These are phyloP conservation scores for Eucalyptus sideroxylon DNA, from an alignment of 345 rosid species.

Conservation along the genomic window DNA sequence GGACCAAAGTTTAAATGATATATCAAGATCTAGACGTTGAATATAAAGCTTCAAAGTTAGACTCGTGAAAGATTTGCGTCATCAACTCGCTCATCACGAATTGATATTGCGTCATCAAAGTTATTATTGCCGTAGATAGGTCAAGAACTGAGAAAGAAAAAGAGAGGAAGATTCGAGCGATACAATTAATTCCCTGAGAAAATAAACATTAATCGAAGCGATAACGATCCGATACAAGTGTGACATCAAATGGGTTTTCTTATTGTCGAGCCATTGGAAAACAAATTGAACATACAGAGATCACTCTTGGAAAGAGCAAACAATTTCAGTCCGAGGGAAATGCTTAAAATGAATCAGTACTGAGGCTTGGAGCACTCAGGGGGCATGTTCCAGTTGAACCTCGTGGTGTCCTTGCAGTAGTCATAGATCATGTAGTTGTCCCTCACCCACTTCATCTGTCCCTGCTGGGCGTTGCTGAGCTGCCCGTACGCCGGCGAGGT, in stretches of 20 bases:
- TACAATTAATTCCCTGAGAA: background rate
- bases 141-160: background rate
- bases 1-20: background rate
- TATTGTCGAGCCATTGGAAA: background rate
- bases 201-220: background rate
- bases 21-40: background rate
- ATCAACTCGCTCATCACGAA: background rate
- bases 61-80: background rate
- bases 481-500: background rate
- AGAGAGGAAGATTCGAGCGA: background rate
- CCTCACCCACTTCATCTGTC: background rate
- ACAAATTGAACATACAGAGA: background rate
- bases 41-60: background rate
- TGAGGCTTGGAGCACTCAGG: slow-evolving; percentile 2
- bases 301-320: background rate
- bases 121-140: background rate
- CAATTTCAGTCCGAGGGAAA: background rate
- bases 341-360: background rate
- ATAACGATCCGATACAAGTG: background rate
- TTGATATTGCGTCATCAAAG: background rate
- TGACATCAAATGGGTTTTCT: background rate
- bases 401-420: background rate
- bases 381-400: background rate
- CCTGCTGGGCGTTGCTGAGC: background rate
- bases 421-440: background rate